Percentiles rank a stretch among this genome's conserved stretches.
These are phyloP conservation scores for Mycena amicta DNA, from an alignment of 768 basidiomycete species.

Conservation along the genomic window DNA sequence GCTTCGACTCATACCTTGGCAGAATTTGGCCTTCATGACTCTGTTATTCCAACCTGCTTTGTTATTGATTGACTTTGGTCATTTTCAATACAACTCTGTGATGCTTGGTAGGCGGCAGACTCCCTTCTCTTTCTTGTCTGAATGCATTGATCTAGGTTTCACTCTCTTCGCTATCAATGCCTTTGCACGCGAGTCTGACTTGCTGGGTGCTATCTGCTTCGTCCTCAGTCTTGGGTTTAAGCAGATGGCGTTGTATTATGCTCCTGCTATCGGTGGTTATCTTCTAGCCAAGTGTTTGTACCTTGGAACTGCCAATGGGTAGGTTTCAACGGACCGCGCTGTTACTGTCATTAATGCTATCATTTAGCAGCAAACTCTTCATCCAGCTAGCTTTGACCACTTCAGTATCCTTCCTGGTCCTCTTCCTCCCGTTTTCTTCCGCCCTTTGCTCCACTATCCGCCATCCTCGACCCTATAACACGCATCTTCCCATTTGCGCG, in stretches of 20 bases:
- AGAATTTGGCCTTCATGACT: constrained; percentile 71
- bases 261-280: constrained; percentile 90
- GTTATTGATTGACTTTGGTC: constrained; percentile 86
- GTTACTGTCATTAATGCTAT: neutral
- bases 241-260: constrained; percentile 95
- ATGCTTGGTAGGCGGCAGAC: constrained; percentile 71
- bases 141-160: constrained; percentile 49
- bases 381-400: constrained; percentile 68
- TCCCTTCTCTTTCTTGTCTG: neutral
- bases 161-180: constrained; percentile 69
- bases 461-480: constrained; percentile 63
- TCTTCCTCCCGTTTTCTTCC: constrained; percentile 85
- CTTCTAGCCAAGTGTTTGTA: constrained; percentile 87
- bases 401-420: constrained; percentile 57
- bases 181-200: constrained; percentile 70
- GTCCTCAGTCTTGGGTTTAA: constrained; percentile 89
- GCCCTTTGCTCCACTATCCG: constrained; percentile 53
- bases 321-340: constrained; percentile 4
- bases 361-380: constrained; percentile 54
- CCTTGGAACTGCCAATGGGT: constrained; percentile 75
- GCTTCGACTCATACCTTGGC: constrained; percentile 6
- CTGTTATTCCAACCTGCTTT: constrained; percentile 84
- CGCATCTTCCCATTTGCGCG: constrained; percentile 92
- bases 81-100: constrained; percentile 94
- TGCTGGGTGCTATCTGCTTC: constrained; percentile 77